phyloP scores from a whole-genome alignment of 2,329 filamentous ascomycete genomes.

The Leptographium galeiforme region DNA sequence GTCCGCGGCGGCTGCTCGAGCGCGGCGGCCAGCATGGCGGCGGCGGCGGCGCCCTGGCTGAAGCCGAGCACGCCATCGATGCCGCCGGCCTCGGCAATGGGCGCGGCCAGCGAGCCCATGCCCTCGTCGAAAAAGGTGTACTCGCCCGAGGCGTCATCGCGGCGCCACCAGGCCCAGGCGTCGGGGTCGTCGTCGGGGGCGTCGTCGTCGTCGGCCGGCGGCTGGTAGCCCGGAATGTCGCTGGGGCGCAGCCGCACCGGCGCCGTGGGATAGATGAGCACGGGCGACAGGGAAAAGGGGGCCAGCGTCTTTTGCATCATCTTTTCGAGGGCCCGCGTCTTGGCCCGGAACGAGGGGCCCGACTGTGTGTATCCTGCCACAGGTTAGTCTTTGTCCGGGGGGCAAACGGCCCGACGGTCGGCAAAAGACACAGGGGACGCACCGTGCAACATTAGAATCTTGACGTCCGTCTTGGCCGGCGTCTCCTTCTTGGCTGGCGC shows the following conservation, averaged over 20 bases:
- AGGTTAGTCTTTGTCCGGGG: too few species aligned
- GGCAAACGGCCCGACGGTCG: too few species aligned
- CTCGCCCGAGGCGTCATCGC: constrained; percentile 46
- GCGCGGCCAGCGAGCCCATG: constrained; percentile 45
- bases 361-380: constrained; percentile 81
- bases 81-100: constrained; percentile 48
- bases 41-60: constrained; percentile 62
- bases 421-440: constrained; percentile 8
- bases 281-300: constrained; percentile 38
- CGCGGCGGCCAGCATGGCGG: constrained; percentile 58
- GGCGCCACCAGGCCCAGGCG: constrained; percentile 73
- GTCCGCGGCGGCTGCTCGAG: constrained; percentile 40
- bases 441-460: constrained; percentile 70
- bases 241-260: constrained; percentile 48
- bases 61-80: constrained; percentile 74
- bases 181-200: constrained; percentile 32
- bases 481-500: background rate
- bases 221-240: constrained; percentile 57
- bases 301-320: constrained; percentile 60
- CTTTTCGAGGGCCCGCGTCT: constrained; percentile 80
- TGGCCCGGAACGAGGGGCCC: constrained; percentile 69
- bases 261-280: constrained; percentile 55
- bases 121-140: constrained; percentile 63
- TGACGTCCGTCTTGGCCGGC: constrained; percentile 36
- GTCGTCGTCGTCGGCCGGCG: background rate